Base-by-base conservation (phyloP, 2,329 filamentous ascomycete genomes). In the Xylaria multiplex region DNA sequence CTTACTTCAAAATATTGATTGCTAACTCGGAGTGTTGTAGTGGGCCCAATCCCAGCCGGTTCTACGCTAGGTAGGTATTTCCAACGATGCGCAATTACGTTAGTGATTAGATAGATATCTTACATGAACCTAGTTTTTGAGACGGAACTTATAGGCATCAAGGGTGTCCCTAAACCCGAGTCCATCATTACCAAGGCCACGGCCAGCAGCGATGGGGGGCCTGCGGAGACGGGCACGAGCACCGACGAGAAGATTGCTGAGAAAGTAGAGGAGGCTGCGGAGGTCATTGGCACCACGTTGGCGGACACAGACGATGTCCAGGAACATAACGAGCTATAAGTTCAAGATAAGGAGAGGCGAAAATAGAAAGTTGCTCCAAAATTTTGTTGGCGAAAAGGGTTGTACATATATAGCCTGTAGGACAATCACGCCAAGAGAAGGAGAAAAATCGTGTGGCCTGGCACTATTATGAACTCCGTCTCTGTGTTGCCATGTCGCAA, bases 141-240 rank as follows among this genome's bases (percentile, higher is more conserved):
- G 83, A 97, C 94, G 52, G 93, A 97, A 81, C 83, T 98, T 71
- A 84, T 97, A 74, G 90, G 86, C 62, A 97, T 98, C 76, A 84
- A 89, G 16, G 93, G 93, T 35, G 91, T 95, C 32, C 77, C 80
- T 61, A 81, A 82, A 70, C 82, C 83, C 62, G 82, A 84, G 69
- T 77, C 78, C 16, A 83, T 84, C 67, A 74, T 81, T 24, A 77
- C 76, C 67, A 83, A 84, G 78, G 64, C 70, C 40, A 70, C 72
- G 13, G 68, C 69, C 22, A 72, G 69, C 37, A 73, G 69, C 60
- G 72, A 72, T 45, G 75, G 72, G 67, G 75, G 70, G 24, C 68
- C 71, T 2, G 68, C 74, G 45, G 72, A 77, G 32, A 75, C 74
- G 9, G 73, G 76, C 46, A 74, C 75, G 19, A 74, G 60, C 32